phyloP scores from a whole-genome alignment of 225 moss, liverwort and hornwort genomes.

The Physcomitrium patens region DNA sequence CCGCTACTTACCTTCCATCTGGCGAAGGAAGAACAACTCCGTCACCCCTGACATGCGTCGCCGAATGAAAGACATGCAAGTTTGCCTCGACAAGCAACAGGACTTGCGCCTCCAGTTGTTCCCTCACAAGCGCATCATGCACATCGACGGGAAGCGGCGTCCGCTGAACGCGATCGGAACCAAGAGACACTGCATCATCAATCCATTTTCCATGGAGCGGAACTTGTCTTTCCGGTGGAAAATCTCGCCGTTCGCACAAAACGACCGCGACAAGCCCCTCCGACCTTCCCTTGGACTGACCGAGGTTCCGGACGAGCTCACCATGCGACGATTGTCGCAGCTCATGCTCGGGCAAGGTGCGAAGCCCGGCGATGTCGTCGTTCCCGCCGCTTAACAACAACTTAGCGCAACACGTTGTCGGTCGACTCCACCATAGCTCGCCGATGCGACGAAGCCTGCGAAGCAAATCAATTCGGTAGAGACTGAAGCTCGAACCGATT shows the following conservation, averaged over 20 bases:
- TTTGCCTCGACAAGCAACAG: conserved; percentile 25
- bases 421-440: too few relatives aligned
- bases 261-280: conserved; percentile 36
- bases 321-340: conserved; percentile 36
- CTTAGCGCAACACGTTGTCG: too few relatives aligned
- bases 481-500: too few relatives aligned
- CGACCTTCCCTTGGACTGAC: not conserved
- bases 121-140: conserved; percentile 28
- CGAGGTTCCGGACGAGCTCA: conserved; percentile 42
- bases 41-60: conserved; percentile 27
- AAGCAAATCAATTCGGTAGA: too few relatives aligned
- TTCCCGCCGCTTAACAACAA: not conserved
- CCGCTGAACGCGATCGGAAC: conserved; percentile 12
- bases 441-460: too few relatives aligned
- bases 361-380: conserved; percentile 7
- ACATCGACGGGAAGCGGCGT: conserved; percentile 25
- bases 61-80: conserved; percentile 44
- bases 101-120: conserved; percentile 33
- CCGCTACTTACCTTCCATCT: conserved; percentile 36
- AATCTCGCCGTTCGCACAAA: conserved; percentile 46
- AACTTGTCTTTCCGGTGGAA: conserved; percentile 51
- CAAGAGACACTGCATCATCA: conserved; percentile 40
- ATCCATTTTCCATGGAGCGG: conserved; percentile 50
- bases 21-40: conserved; percentile 47
- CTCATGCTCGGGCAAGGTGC: conserved; percentile 24